phyloP scores from a whole-genome alignment of 2,329 filamentous ascomycete species.

The Microdochium bolleyi region DNA sequence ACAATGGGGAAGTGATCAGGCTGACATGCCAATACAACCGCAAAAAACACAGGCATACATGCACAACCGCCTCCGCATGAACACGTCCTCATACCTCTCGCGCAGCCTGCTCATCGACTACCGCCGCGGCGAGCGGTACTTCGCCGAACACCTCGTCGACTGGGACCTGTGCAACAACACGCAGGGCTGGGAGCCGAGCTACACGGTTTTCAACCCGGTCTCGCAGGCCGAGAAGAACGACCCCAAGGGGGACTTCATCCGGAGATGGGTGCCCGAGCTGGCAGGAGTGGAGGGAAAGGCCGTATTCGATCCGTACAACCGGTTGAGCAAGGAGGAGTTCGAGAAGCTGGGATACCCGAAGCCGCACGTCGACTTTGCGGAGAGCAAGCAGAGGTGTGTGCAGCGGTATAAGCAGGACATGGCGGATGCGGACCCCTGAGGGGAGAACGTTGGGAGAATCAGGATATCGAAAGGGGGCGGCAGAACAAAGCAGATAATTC shows the following conservation, averaged over 20 bases:
- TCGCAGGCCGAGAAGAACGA: slow-evolving; percentile 64
- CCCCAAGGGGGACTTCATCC: slow-evolving; percentile 54
- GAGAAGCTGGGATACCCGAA: slow-evolving; percentile 51
- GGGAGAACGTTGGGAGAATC: no score
- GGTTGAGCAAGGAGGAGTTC: slow-evolving; percentile 38
- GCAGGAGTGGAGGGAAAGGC: slow-evolving; percentile 45
- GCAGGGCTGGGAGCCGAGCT: slow-evolving; percentile 65
- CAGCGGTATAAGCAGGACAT: slow-evolving; percentile 47
- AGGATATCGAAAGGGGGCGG: no score
- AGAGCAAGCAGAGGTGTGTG: slow-evolving; percentile 48
- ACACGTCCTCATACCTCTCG: slow-evolving; percentile 53
- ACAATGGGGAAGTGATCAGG: not conserved
- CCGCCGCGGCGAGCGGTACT: slow-evolving; percentile 55
- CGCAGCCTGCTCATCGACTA: slow-evolving; percentile 60
- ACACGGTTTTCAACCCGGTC: slow-evolving; percentile 63
- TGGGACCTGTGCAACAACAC: slow-evolving; percentile 56
- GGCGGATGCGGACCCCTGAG: slow-evolving; percentile 13
- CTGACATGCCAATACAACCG: not conserved
- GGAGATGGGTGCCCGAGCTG: slow-evolving; percentile 59
- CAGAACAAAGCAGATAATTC: no score
- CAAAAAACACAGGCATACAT: slow-evolving; percentile 37
- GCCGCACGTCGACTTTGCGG: slow-evolving; percentile 54
- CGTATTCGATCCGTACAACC: slow-evolving; percentile 58
- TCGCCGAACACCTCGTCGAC: slow-evolving; percentile 56
- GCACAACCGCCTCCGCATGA: slow-evolving; percentile 62